Conservation (phyloP, 306 rosid genomes). For the Fragaria iinumae region DNA sequence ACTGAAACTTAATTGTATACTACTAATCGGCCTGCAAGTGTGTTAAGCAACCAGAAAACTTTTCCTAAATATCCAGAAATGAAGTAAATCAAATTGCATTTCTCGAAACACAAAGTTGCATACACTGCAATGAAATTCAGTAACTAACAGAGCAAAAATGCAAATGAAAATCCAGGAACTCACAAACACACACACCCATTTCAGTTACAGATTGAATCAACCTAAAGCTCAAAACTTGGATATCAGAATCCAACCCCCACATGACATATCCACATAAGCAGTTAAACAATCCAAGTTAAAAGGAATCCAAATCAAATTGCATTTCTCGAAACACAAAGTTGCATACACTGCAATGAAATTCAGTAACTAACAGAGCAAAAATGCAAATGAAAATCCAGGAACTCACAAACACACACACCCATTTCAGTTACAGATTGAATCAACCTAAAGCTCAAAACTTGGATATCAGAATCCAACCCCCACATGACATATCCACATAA, state of each 20-base stretch:
- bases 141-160: neutral
- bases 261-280: conserved; percentile 3
- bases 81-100: neutral
- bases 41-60: neutral
- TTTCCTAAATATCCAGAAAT: neutral
- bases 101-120: neutral
- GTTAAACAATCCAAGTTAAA: neutral
- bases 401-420: too few species aligned
- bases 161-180: conserved; percentile 6
- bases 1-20: neutral
- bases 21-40: conserved; percentile 2
- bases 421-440: too few species aligned
- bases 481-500: too few species aligned
- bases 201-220: neutral
- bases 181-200: neutral
- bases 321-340: too few species aligned
- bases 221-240: neutral
- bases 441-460: too few species aligned
- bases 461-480: too few species aligned
- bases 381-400: too few species aligned
- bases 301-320: neutral
- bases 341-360: too few species aligned
- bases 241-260: neutral
- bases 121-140: neutral
- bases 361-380: too few species aligned